Evolutionary conservation across 129 eudicot species (phyloP), one percentile per base, ranked within the genome.

Genomic region (Calendula officinalis): DNA sequence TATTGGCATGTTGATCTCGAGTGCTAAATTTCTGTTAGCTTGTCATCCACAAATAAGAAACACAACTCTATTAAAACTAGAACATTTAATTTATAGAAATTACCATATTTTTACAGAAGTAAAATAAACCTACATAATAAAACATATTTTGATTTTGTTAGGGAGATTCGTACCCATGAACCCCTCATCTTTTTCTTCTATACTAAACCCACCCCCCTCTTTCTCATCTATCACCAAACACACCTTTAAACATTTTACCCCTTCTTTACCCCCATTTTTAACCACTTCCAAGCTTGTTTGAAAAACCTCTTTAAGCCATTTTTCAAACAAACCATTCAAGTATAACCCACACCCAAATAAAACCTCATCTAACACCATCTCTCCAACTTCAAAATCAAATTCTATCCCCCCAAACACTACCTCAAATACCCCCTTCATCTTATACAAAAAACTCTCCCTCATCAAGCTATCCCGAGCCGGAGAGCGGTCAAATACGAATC

Each of bases 111-210:
- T 38, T 77, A 76, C 86, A 77, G 8, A 54, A 36, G 53, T 52
- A 44, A 80, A 54, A 60, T 61, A 66, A 78, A 58, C 22, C 70
- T 54, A 58, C 63, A 60, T 73, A 77, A 67, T 67, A 75, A 74
- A 81, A 64, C 81, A 83, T 73, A 83, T 72, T 68, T 76, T 81
- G 79, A 86, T 83, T 56, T 68, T 72, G 70, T 72, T 82, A 38
- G 96, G 96, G 78, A 88, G 92, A 82, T 80, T 82, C 49, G 96
- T 77, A 56, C 92, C 89, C 87, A 70, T 82, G 77, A 80, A 84
- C 46, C 96, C 92, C 76, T 79, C 86, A 53, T 74, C 66, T 35
- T 56, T 65, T 60, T 79, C 86, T 71, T 74, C 69, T 63, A 60
- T 65, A 78, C 84, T 82, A 62, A 50, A 45, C 71, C 77, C 85